phyloP scores from a whole-genome alignment of 805 yeast genomes.

The Nakazawaea wyomingensis region DNA sequence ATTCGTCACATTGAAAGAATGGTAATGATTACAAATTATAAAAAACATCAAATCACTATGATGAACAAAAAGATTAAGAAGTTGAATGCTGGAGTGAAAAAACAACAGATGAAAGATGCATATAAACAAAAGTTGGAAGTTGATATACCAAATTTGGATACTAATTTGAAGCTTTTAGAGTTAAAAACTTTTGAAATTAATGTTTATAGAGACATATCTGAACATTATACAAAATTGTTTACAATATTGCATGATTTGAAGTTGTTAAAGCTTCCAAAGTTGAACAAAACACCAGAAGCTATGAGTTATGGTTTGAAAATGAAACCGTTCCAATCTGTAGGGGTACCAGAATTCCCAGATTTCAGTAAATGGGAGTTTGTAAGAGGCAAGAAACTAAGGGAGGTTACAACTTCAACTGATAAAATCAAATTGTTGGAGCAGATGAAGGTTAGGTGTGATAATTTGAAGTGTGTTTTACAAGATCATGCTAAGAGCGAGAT shows the following conservation, averaged over 20 bases:
- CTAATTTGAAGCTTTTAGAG: constrained; percentile 21
- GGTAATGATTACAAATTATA: constrained; percentile 28
- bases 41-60: constrained; percentile 28
- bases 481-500: constrained; percentile 22
- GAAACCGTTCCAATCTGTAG: constrained; percentile 77
- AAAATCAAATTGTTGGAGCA: constrained; percentile 17
- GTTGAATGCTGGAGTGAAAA: constrained; percentile 45
- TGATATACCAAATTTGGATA: constrained; percentile 32
- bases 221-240: constrained; percentile 6
- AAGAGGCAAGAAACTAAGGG: neutral
- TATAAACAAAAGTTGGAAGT: constrained; percentile 27
- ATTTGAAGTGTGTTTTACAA: neutral
- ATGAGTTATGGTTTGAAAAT: constrained; percentile 53
- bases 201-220: constrained; percentile 22
- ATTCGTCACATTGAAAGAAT: constrained; percentile 41
- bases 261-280: constrained; percentile 24
- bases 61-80: constrained; percentile 39
- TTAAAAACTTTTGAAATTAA: constrained; percentile 20
- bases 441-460: constrained; percentile 17
- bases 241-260: constrained; percentile 10
- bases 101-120: constrained; percentile 31
- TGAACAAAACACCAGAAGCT: constrained; percentile 25
- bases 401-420: neutral
- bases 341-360: constrained; percentile 64
- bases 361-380: constrained; percentile 30